Percentiles rank a stretch among this genome's conserved stretches.
phyloP scores from a whole-genome alignment of 805 yeast species.

The Hanseniaspora osmophila region DNA sequence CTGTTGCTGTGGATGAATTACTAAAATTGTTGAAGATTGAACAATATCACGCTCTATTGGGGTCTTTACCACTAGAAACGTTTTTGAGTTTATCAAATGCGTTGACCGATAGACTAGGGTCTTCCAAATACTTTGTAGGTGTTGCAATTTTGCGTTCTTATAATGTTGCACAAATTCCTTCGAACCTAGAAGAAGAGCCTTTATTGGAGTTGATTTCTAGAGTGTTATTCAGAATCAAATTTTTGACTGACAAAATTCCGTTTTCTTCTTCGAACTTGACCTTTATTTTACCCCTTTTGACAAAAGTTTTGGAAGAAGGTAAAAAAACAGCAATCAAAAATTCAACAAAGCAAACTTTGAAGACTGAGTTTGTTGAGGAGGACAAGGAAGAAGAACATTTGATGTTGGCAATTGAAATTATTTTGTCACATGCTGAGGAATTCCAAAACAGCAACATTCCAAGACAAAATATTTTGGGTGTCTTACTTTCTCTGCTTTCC shows the following conservation, averaged over 20 bases:
- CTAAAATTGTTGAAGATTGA: constrained; percentile 30
- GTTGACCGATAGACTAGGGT: constrained; percentile 37
- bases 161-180: constrained; percentile 31
- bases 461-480: constrained; percentile 46
- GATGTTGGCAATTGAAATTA: constrained; percentile 58
- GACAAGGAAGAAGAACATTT: constrained; percentile 82
- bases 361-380: constrained; percentile 64
- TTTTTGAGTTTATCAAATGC: constrained; percentile 43
- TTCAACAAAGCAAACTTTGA: constrained; percentile 33
- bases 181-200: constrained; percentile 35
- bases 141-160: constrained; percentile 52
- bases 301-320: constrained; percentile 54
- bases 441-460: constrained; percentile 59
- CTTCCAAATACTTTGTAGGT: constrained; percentile 42
- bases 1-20: constrained; percentile 41
- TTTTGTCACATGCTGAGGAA: constrained; percentile 52
- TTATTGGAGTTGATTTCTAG: constrained; percentile 42
- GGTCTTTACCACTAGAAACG: constrained; percentile 31
- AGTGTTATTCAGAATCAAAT: constrained; percentile 60
- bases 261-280: constrained; percentile 56
- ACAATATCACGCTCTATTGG: constrained; percentile 25
- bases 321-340: constrained; percentile 39
- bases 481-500: constrained; percentile 51
- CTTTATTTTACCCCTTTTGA: constrained; percentile 63
- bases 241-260: constrained; percentile 57